phyloP scores from a whole-genome alignment of 306 rosid species.

The Vigna nakashimae region DNA sequence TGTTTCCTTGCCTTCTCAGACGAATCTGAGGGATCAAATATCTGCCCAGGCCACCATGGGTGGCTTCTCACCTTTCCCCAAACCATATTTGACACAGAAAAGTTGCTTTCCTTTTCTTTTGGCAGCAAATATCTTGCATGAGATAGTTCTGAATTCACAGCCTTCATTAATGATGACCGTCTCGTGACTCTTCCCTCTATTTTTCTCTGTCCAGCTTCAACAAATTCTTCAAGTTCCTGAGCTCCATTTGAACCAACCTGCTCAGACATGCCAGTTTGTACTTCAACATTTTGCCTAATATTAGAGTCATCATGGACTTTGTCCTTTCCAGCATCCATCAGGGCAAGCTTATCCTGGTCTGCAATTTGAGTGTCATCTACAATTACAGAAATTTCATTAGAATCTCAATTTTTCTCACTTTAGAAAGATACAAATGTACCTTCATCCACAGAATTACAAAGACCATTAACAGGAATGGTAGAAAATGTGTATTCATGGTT shows the following conservation, averaged over 20 bases:
- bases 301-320: conserved; percentile 46
- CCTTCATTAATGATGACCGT: conserved; percentile 39
- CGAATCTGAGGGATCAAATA: conserved; percentile 82
- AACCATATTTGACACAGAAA: conserved; percentile 82
- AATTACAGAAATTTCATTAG: conserved; percentile 24
- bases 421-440: conserved; percentile 6
- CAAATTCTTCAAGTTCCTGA: conserved; percentile 57
- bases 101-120: conserved; percentile 66
- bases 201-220: conserved; percentile 47
- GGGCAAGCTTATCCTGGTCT: conserved; percentile 39
- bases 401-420: conserved; percentile 23
- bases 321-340: conserved; percentile 45
- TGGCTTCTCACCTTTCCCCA: conserved; percentile 99
- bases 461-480: conserved; percentile 38
- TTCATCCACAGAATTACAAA: conserved; percentile 40
- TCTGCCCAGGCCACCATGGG: conserved; percentile 99
- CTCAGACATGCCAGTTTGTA: conserved; percentile 46
- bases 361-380: conserved; percentile 40
- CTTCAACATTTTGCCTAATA: conserved; percentile 46
- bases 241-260: conserved; percentile 56
- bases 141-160: conserved; percentile 45
- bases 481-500: conserved; percentile 25
- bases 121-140: conserved; percentile 62
- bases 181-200: conserved; percentile 39
- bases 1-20: conserved; percentile 91